Conservation (phyloP, 257 asterid species). For the Scutellaria minor region DNA sequence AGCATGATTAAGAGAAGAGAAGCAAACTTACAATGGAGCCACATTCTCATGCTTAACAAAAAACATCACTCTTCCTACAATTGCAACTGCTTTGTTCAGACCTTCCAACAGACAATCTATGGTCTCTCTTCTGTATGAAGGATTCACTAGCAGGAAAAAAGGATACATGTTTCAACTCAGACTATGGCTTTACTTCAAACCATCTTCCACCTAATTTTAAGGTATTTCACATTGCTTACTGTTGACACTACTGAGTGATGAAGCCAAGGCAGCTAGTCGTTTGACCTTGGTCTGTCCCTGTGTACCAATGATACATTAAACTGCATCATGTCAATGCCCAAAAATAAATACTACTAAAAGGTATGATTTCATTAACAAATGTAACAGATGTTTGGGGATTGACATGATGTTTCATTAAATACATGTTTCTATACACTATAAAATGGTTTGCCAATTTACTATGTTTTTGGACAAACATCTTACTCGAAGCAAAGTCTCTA, state of each 20-base stretch:
- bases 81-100: constrained; percentile 76
- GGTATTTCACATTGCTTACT: constrained; percentile 51
- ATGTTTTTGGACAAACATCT: constrained; percentile 40
- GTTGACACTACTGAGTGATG: constrained; percentile 66
- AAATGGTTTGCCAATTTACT: constrained; percentile 3
- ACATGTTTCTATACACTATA: background rate
- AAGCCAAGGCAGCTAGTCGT: constrained; percentile 71
- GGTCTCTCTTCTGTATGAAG: constrained; percentile 64
- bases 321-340: constrained; percentile 6
- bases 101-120: constrained; percentile 75
- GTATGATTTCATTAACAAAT: constrained; percentile 14
- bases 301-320: constrained; percentile 37
- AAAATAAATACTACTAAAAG: background rate
- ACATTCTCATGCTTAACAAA: constrained; percentile 64
- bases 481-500: constrained; percentile 70
- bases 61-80: constrained; percentile 71
- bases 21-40: constrained; percentile 76
- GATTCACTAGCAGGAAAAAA: constrained; percentile 55
- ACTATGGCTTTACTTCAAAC: constrained; percentile 23
- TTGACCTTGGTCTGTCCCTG: constrained; percentile 80
- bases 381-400: constrained; percentile 23
- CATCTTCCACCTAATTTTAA: constrained; percentile 29
- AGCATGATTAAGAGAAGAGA: constrained; percentile 21
- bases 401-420: no score
- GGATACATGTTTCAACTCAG: constrained; percentile 29